These are phyloP conservation scores for Pseudocercospora vitis DNA, from an alignment of 2,329 filamentous ascomycete species.

Conservation along the genomic window DNA sequence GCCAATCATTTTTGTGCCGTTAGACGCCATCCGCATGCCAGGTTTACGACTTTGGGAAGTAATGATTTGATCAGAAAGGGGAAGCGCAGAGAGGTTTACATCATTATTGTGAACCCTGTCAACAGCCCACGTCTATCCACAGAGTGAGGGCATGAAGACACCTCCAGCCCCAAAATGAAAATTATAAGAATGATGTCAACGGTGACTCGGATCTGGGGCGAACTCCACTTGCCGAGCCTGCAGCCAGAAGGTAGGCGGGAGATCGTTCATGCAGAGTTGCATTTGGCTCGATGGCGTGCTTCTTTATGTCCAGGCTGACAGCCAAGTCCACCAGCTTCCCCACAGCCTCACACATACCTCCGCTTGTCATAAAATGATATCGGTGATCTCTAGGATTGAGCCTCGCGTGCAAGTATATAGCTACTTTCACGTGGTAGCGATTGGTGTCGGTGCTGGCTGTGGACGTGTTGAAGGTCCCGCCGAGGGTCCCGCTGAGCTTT, in stretches of 20 bases:
- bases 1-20: conserved; percentile 15
- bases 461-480: conserved; percentile 12
- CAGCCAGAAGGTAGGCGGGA: conserved; percentile 4
- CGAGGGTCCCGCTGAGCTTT: conserved; percentile 5
- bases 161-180: not conserved
- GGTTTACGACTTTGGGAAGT: not conserved
- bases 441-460: conserved; percentile 9
- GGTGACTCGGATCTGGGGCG: conserved; percentile 14
- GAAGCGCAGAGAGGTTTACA: not conserved
- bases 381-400: too few relatives aligned
- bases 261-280: not conserved
- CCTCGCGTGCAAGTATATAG: too few relatives aligned
- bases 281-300: not conserved
- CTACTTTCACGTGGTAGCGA: conserved; percentile 12
- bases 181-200: conserved; percentile 15
- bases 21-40: conserved; percentile 34
- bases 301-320: not conserved
- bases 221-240: conserved; percentile 17
- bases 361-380: too few relatives aligned
- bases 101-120: not conserved
- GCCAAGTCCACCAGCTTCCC: not conserved
- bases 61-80: not conserved
- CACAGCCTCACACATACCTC: not conserved
- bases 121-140: not conserved
- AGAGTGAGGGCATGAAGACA: not conserved